Evolutionary conservation across 768 basidiomycete genomes (phyloP), one percentile per base, ranked within the genome.

Genomic region (Hygrocybe punicea): DNA sequence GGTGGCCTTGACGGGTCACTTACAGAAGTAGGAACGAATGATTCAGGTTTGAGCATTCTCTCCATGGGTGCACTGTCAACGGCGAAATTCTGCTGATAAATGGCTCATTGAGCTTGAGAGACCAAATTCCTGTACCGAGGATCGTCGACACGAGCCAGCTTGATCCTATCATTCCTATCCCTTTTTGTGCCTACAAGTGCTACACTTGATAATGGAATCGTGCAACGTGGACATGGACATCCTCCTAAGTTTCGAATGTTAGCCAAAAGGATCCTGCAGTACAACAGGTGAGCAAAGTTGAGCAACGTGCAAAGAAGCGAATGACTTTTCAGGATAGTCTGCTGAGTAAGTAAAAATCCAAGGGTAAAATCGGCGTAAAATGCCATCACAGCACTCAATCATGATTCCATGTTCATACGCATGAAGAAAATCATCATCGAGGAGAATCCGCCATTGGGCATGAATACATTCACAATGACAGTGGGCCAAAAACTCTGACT

Each of bases 181-280:
- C 25, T 35, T 25, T 19, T 44, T 10, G 19, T 23, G 17, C 75
- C 76, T 13, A 77, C 35, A 6, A 60, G 42, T 8, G 55, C 46
- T 25, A 75, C 61, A 2, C 66, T 6, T 1, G 46, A 39, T 51
- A 65, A 66, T 4, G 51, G 51, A n/a, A 67, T 59, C 5, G 58
- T 29, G 57, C 68, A 72, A 8, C 65, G 61, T 0, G 65, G 65
- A 44, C 71, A 72, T 5, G 67, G 70, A 24, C 61, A 65, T 1
- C 34, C 25, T 5, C 69, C 68, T 13, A 62, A 54, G 37, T 68
- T 63, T 6, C 60, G 57, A 35, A 70, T 65, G 1, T 63, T 65
- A 1, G 70, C 65, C 0, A 74, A 60, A 2, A 66, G 56, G 29
- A 63, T 56, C 52, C 71, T 70, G 42, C 29, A 29, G 29, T 29